Evolutionary conservation across 495 filamentous ascomycete genomes (phyloP), one percentile per base, ranked within the genome.

Genomic region (Daldinia loculata): DNA sequence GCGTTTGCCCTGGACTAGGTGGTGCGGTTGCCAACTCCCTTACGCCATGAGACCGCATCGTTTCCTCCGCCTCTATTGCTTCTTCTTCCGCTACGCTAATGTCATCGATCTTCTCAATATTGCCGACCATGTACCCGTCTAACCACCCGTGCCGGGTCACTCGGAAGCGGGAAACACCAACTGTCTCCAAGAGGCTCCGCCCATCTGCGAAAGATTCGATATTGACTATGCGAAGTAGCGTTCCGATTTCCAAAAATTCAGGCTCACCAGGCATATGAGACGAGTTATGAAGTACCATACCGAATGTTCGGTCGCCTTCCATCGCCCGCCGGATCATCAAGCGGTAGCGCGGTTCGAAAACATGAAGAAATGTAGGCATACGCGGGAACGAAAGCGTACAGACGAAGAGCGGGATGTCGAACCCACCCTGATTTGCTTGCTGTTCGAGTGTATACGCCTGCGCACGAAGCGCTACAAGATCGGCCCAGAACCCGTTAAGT

Each of bases 271-370:
- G 58, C 74, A 70, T 53, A 32, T 41, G 52, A 27, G 53, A 29
- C 7, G 64, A 1, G 8, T 43, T 67, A 9, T 60, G 66, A 79
- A 91, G 86, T 24, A 96, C 82, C 91, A 97, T 96, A 3, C 94
- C 94, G 72, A 98, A 97, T 55, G 85, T 90, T 19, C 87, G 80
- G 61, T 89, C 86, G 2, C 87, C 88, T 60, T 93, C 89, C 41
- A 95, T 83, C 8, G 89, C 91, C 27, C 93, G 89, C 52, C 90
- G 87, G 22, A 97, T 90, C 93, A 97, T 95, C 7, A 96, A 84
- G 3, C 92, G 88, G 77, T 97, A 97, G 11, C 92, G 87, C 24
- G 93, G 92, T 76, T 98, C 94, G 76, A 97, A 97, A n/a, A 98
- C 86, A 75, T 95, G 91, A 0, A 98, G 80, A 70, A 93, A 94